phyloP scores from a whole-genome alignment of 1,139 yeast genomes.

The Debaryomycetaceae sp. region DNA sequence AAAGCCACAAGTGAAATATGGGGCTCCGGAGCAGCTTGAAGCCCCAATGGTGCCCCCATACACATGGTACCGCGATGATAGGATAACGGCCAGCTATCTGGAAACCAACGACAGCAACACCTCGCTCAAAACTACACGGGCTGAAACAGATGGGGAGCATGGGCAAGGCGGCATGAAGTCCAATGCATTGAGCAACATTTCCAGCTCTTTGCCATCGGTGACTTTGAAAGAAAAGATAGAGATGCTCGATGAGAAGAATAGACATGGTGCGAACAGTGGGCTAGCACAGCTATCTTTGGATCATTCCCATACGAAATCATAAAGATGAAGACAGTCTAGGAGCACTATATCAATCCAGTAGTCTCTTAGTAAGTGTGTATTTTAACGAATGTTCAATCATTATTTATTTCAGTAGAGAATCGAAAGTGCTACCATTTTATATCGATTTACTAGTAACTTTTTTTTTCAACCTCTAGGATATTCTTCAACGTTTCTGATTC shows the following conservation, averaged over 20 bases:
- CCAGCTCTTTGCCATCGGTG: constrained; percentile 18
- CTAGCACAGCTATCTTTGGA: not conserved
- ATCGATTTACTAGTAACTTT: too few species aligned
- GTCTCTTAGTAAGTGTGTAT: not conserved
- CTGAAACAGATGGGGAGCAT: constrained; percentile 27
- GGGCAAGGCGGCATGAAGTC: constrained; percentile 10
- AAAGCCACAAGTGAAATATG: not conserved
- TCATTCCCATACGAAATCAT: too few species aligned
- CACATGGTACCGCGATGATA: not conserved
- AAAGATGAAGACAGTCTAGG: too few species aligned
- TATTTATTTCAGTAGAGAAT: too few species aligned
- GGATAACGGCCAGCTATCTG: not conserved
- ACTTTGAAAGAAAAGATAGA: constrained; percentile 30
- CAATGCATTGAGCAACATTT: constrained; percentile 4
- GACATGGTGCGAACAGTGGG: not conserved
- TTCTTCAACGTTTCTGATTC: too few species aligned
- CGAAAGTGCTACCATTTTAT: too few species aligned
- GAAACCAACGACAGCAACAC: constrained; percentile 15
- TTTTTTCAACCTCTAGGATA: too few species aligned
- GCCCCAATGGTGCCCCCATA: not conserved
- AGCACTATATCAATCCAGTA: too few species aligned
- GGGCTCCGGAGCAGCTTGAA: not conserved
- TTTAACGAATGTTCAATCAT: not conserved
- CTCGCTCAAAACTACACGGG: constrained; percentile 30
- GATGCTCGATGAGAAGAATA: constrained; percentile 11